Percentiles rank a stretch among this genome's conserved stretches.
phyloP scores from a whole-genome alignment of 495 filamentous ascomycete genomes.

The Neurospora pannonica region DNA sequence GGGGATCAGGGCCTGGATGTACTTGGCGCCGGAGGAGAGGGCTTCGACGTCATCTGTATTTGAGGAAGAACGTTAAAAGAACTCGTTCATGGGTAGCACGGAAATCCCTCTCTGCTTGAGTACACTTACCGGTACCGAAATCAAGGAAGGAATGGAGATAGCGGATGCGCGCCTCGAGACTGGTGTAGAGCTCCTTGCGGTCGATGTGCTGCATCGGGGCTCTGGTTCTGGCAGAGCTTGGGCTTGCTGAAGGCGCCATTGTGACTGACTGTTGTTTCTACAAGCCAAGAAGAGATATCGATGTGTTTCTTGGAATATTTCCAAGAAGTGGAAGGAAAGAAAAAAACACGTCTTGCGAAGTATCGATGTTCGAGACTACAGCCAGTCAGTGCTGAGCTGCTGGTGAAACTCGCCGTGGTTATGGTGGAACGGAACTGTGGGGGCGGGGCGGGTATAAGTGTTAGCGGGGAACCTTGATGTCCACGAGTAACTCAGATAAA shows the following conservation, averaged over 20 bases:
- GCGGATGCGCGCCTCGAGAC: conserved; percentile 54
- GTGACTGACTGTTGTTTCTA: background rate
- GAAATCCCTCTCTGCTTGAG: background rate
- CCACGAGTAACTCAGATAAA: background rate
- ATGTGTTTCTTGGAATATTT: background rate
- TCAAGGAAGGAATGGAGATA: conserved; percentile 67
- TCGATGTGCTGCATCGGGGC: conserved; percentile 51
- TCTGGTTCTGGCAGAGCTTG: background rate
- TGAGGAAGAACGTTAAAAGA: background rate
- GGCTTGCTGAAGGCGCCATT: conserved; percentile 19
- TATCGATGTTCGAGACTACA: background rate
- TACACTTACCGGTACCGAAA: conserved; percentile 53
- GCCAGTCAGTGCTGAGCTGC: background rate
- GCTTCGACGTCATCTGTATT: conserved; percentile 56
- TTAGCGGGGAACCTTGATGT: background rate
- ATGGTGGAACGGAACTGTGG: background rate
- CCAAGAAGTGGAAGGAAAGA: background rate
- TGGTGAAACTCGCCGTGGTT: background rate
- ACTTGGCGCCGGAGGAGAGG: conserved; percentile 53
- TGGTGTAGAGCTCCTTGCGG: conserved; percentile 58
- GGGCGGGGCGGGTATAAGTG: background rate
- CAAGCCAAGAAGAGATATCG: background rate
- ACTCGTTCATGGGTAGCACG: background rate
- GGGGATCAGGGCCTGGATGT: conserved; percentile 66
- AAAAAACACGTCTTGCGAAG: background rate